phyloP scores from a whole-genome alignment of 2,329 filamentous ascomycete genomes.

The Xylaria hypoxylon region DNA sequence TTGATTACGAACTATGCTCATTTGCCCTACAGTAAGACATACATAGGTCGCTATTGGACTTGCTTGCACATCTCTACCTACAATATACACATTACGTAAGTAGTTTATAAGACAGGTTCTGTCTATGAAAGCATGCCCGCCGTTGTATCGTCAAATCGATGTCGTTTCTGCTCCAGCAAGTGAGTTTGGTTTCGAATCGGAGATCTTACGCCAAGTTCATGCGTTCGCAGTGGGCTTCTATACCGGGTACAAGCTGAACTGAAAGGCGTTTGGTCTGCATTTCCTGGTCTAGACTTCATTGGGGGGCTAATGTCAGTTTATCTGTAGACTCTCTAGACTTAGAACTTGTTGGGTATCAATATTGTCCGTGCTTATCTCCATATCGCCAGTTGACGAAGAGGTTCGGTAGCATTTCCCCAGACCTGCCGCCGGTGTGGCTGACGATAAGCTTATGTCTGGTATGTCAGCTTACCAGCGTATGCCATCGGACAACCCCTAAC shows the following conservation, averaged over 20 bases:
- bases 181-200: slow-evolving; percentile 13
- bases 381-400: slow-evolving; percentile 4
- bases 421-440: slow-evolving; percentile 22
- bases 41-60: not conserved
- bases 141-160: not conserved
- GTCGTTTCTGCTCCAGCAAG: slow-evolving; percentile 4
- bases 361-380: slow-evolving; percentile 17
- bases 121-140: not conserved
- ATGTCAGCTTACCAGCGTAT: slow-evolving; percentile 7
- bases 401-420: slow-evolving; percentile 21
- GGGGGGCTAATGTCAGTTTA: no score
- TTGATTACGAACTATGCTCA: not conserved
- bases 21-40: not conserved
- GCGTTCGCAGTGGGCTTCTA: slow-evolving; percentile 10
- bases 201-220: slow-evolving; percentile 35
- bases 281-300: not conserved
- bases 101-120: not conserved
- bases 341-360: not conserved
- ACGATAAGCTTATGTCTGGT: slow-evolving; percentile 9
- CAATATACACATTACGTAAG: not conserved
- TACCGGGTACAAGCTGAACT: slow-evolving; percentile 7
- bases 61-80: not conserved
- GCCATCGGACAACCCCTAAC: slow-evolving; percentile 1
- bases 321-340: no score
- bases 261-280: not conserved